phyloP scores from a whole-genome alignment of 495 filamentous ascomycete genomes.

The Hypoxylon cercidicola region DNA sequence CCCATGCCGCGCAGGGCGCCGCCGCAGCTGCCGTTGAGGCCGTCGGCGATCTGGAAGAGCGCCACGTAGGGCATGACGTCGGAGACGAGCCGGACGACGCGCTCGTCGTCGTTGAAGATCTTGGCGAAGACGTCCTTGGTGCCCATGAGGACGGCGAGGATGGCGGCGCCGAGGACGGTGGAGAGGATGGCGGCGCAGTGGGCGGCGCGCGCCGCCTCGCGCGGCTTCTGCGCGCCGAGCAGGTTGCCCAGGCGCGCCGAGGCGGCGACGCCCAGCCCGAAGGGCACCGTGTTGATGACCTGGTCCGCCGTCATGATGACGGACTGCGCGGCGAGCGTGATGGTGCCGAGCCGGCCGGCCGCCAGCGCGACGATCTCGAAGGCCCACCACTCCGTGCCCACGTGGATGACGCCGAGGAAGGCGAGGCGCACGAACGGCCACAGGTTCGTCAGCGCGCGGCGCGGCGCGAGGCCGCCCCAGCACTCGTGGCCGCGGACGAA shows the following conservation, averaged over 20 bases:
- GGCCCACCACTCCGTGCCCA: conserved; percentile 96
- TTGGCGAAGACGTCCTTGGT: conserved; percentile 80
- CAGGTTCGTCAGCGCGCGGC: conserved; percentile 70
- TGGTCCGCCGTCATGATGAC: conserved; percentile 97
- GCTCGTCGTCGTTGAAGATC: conserved; percentile 83
- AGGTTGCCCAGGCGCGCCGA: conserved; percentile 84
- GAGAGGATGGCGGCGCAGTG: conserved; percentile 82
- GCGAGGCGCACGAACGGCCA: conserved; percentile 81
- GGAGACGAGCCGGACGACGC: conserved; percentile 79
- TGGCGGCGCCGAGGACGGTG: conserved; percentile 71
- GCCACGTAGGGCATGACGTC: conserved; percentile 90
- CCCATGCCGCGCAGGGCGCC: conserved; percentile 87
- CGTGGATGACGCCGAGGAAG: conserved; percentile 82
- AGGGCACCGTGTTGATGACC: conserved; percentile 92
- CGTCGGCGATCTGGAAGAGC: conserved; percentile 95
- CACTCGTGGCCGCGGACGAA: conserved; percentile 78
- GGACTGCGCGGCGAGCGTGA: conserved; percentile 85
- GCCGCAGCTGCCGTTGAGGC: conserved; percentile 85
- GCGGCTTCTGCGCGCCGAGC: conserved; percentile 75
- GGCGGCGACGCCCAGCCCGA: conserved; percentile 87
- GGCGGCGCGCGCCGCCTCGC: conserved; percentile 76
- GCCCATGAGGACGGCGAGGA: conserved; percentile 77
- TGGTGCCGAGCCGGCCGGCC: conserved; percentile 83
- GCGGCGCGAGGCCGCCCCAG: conserved; percentile 82
- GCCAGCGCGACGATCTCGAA: conserved; percentile 95